Evolutionary conservation across 495 filamentous ascomycete genomes (phyloP).

Genomic region (Tuber aestivum): DNA sequence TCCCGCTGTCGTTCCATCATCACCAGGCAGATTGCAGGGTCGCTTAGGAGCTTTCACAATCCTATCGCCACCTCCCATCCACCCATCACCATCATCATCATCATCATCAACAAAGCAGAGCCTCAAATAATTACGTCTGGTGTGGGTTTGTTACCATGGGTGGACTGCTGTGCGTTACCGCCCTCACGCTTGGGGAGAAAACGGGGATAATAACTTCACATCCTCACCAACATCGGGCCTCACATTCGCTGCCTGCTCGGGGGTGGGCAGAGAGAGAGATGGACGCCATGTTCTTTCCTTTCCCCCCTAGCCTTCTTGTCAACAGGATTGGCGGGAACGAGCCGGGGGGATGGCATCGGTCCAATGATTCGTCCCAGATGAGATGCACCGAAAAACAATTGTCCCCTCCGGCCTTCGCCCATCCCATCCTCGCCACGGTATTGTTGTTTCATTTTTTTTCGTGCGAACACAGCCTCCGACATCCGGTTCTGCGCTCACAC

Average conservation of each 20-base stretch:
- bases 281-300: background rate
- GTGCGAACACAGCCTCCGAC: background rate
- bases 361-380: background rate
- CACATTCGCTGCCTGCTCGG: background rate
- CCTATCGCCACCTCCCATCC: background rate
- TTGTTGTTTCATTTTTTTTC: background rate
- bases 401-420: background rate
- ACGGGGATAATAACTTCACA: background rate
- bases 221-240: background rate
- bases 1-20: constrained; percentile 5
- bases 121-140: background rate
- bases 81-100: too few species aligned
- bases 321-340: background rate
- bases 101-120: background rate
- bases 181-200: background rate
- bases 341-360: background rate
- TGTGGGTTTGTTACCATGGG: background rate
- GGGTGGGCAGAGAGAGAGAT: background rate
- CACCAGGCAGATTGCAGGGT: constrained; percentile 3
- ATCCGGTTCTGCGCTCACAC: background rate
- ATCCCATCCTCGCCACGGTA: too few species aligned
- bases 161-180: background rate
- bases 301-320: background rate
- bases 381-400: background rate
- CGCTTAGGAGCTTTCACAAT: background rate